phyloP scores from a whole-genome alignment of 164 flowering plant species.

The Berberis thunbergii region DNA sequence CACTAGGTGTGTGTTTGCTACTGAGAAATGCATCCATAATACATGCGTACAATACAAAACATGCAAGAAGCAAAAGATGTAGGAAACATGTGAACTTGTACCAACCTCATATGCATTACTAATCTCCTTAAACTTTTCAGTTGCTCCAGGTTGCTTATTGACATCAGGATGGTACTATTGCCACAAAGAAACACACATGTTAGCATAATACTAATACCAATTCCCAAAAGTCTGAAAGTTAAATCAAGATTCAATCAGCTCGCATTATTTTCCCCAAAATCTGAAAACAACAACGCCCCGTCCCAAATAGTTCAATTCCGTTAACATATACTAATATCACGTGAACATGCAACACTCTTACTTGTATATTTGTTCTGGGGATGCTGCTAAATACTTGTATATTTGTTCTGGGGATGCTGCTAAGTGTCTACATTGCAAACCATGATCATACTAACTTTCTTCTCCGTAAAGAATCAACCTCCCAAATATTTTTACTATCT shows the following conservation, averaged over 20 bases:
- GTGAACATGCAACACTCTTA: too few relatives aligned
- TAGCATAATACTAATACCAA: background rate
- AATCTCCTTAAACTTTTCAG: conserved; percentile 97
- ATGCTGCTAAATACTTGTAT: too few relatives aligned
- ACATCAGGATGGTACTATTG: conserved; percentile 93
- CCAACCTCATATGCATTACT: conserved; percentile 93
- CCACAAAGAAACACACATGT: conserved; percentile 4
- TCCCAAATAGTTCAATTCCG: too few relatives aligned
- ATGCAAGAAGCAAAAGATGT: background rate
- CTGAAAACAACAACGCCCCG: background rate
- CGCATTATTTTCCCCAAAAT: background rate
- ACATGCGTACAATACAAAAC: background rate
- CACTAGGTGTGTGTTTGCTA: too few relatives aligned
- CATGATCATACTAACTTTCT: too few relatives aligned
- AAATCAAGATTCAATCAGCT: background rate
- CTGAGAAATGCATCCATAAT: background rate
- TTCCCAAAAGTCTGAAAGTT: background rate
- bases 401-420: too few relatives aligned
- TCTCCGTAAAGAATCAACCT: too few relatives aligned
- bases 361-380: too few relatives aligned
- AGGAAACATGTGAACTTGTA: background rate
- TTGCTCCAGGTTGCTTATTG: conserved; percentile 95
- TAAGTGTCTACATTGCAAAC: too few relatives aligned
- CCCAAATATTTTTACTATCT: too few relatives aligned
- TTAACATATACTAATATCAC: too few relatives aligned